Base-by-base conservation (phyloP, 2,329 filamentous ascomycete genomes). In the Monilinia vaccinii-corymbosi region DNA sequence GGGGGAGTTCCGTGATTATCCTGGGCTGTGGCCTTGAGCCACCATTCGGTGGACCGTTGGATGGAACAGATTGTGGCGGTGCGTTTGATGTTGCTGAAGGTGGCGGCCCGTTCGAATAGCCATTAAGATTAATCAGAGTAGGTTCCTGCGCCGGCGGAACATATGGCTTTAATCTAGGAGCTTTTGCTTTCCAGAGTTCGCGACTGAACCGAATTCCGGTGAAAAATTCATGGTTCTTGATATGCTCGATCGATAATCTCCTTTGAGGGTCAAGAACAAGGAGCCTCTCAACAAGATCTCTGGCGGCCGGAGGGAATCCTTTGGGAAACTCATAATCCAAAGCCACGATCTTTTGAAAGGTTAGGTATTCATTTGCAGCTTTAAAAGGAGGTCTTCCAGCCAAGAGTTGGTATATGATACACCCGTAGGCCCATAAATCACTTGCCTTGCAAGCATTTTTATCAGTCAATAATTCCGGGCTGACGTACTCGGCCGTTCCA, bases 381-480 rank as follows among this genome's bases (percentile, higher is more conserved):
- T 99, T 99, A 78, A 99, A 99, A 0, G 94, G 94, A 7, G 94
- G 94, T 62, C 94, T 81, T n/a, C 94, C 94, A n/a, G 89, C 89
- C 38, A 99, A 78, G 31, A 99, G 81, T 73, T 99, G 94, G 73
- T 96, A 99, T 64, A 99, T 85, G 68, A 99, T 99, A 76, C 94
- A 99, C 11, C 94, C 94, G 76, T 96, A 99, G 2, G 94, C 94
- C 94, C 94, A 99, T 53, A 99, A 75, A 75, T 99, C 94, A 73
- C 94, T 97, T 47, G 93, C 90, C 76, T 97, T 99, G 78, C 93
- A 97, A 23, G 93, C 94, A 69, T 89, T 95, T 77, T 97, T 97
- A 71, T 96, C 91, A 34, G 90, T 96, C 58, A 99, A 79, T n/a
- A 99, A 80, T 73, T 99, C 94, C 0, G 94, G 94, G 70, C 94